Percentiles rank a stretch among this genome's conserved stretches.
These are phyloP conservation scores for Globisporangium mamillatum DNA, from an alignment of 352 stramenopile species.

Conservation along the genomic window DNA sequence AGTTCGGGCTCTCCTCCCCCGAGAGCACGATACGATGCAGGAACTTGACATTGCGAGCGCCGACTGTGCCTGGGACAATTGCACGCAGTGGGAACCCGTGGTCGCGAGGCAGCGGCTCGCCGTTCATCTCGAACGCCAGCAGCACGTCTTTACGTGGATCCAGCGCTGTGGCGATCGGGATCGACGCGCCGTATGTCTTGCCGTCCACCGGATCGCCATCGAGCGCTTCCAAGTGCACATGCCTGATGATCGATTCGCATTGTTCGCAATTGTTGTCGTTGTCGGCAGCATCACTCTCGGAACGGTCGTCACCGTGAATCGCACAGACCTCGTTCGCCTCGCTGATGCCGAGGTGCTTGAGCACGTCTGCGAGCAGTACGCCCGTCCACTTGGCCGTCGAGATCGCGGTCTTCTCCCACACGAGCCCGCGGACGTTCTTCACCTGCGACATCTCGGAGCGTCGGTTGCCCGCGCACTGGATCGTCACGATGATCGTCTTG, in stretches of 20 bases:
- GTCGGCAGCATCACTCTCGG: constrained; percentile 32
- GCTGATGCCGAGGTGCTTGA: constrained; percentile 64
- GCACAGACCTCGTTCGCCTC: constrained; percentile 32
- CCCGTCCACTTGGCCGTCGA: constrained; percentile 90
- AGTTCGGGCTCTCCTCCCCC: constrained; percentile 76
- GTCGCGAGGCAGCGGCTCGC: constrained; percentile 70
- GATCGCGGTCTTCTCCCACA: constrained; percentile 62
- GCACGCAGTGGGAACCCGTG: constrained; percentile 92
- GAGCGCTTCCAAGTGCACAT: constrained; percentile 56
- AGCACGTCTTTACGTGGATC: constrained; percentile 88
- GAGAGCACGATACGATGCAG: constrained; percentile 81
- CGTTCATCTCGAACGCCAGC: constrained; percentile 96
- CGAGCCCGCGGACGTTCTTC: constrained; percentile 34
- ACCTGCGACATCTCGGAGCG: constrained; percentile 73
- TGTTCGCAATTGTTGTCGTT: constrained; percentile 7
- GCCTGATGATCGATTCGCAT: constrained; percentile 24
- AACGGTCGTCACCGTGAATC: constrained; percentile 37
- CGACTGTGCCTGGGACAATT: constrained; percentile 89
- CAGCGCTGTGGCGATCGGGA: constrained; percentile 87
- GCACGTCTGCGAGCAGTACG: constrained; percentile 85
- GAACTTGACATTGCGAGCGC: constrained; percentile 93
- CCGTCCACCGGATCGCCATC: constrained; percentile 47
- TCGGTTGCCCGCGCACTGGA: constrained; percentile 93
- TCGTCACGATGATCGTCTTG: constrained; percentile 74
- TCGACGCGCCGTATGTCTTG: constrained; percentile 57